Base-by-base conservation (phyloP, 768 basidiomycete species). In the Lentinula raphanica region DNA sequence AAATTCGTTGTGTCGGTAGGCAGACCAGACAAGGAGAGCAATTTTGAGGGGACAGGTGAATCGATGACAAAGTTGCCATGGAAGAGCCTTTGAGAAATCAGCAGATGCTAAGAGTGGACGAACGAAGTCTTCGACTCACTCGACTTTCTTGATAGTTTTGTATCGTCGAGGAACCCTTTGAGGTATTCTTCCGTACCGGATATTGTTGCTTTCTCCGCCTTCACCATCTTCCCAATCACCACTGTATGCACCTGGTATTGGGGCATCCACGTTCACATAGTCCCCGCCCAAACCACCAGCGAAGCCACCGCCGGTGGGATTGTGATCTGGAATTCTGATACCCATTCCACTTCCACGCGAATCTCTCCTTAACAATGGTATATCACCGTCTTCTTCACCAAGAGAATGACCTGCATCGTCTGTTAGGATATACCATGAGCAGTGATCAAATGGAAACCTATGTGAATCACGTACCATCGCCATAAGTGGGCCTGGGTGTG, bases 1-100 rank as follows among this genome's bases (percentile, higher is more conserved):
- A 82, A 87, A 54, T 38, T 46, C 2, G 36, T n/a, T 15, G 36
- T 46, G 28, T 58, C 49, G 15, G 58, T 19, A 39, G 58, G 48
- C 5, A 58, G 49, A 27, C 44, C 84, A 82, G 60, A 82, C 72
- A 5, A 85, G 76, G 64, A 85, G 27, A 98, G 80, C 40, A 98
- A 77, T 64, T 94, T 96, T n/a, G 88, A 80, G 0, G 96, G 96
- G 0, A 98, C 94, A 0, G 89, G 82, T 11, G 88, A 85, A 73
- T 98, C 94, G 35, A 95, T 76, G 11, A 98, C 92, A 49, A 97
- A 87, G 71, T 98, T 97, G 6, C 96, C 96, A 60, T 92, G 89
- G 72, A 92, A 94, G 13, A 98, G 78, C 62, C 87, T 87, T 54
- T 29, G 3, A 13, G 39, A 35, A 25, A 17, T 38, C 3, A 53